Percentiles rank a stretch among this genome's conserved stretches.
Conservation (phyloP, 1,284 basidiomycete species). For the Xerocomus amazonicus region DNA sequence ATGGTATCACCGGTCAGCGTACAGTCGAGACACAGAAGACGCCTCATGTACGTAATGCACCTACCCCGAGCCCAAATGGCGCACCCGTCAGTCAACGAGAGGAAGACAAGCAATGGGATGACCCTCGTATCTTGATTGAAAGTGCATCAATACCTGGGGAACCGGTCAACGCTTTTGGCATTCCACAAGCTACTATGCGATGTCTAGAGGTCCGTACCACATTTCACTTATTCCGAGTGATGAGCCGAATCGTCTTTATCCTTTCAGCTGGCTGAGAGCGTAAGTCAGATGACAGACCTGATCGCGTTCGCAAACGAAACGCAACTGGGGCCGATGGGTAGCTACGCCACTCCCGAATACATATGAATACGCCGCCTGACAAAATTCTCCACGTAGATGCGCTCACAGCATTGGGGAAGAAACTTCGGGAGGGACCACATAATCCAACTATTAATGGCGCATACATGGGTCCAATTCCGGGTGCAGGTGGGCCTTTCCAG, state of each 20-base stretch:
- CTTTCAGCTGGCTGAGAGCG: slow-evolving; percentile 69
- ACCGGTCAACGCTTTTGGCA: slow-evolving; percentile 80
- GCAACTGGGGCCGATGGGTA: slow-evolving; percentile 61
- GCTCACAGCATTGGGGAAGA: slow-evolving; percentile 33
- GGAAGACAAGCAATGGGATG: slow-evolving; percentile 58
- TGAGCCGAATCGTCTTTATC: slow-evolving; percentile 6
- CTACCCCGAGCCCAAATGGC: slow-evolving; percentile 40
- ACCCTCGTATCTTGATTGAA: slow-evolving; percentile 56
- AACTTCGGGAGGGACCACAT: slow-evolving; percentile 28
- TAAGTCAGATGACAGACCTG: slow-evolving; percentile 70
- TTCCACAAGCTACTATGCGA: slow-evolving; percentile 81
- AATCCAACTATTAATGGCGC: slow-evolving; percentile 22
- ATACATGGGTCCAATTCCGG: slow-evolving; percentile 19
- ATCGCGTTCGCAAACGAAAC: slow-evolving; percentile 58
- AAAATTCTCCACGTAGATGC: slow-evolving; percentile 30
- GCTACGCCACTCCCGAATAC: slow-evolving; percentile 36
- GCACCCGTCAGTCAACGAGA: slow-evolving; percentile 30
- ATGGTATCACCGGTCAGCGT: slow-evolving; percentile 51
- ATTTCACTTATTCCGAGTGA: neutral
- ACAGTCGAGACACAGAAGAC: slow-evolving; percentile 40
- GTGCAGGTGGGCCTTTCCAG: slow-evolving; percentile 26
- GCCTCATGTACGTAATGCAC: slow-evolving; percentile 36
- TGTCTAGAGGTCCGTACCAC: slow-evolving; percentile 62
- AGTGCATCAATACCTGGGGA: slow-evolving; percentile 63
- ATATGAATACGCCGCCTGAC: slow-evolving; percentile 27